These are phyloP conservation scores for Globisporangium orthogonon DNA, from an alignment of 352 stramenopile species.

Conservation along the genomic window DNA sequence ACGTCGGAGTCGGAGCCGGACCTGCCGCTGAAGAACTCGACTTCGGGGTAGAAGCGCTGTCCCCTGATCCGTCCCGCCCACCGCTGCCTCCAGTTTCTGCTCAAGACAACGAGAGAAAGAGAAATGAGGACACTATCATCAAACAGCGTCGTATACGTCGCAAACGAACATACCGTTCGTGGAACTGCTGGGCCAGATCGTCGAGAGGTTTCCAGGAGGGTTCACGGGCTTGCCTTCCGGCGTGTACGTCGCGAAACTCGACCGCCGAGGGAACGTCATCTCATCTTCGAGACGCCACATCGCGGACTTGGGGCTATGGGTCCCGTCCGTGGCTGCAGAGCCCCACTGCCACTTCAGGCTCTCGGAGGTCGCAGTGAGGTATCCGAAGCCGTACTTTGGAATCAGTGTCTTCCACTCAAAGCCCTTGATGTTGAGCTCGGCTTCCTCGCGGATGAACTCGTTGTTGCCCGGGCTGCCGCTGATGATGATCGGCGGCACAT, in stretches of 20 bases:
- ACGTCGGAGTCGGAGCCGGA: neutral
- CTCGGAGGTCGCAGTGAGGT: conserved; percentile 48
- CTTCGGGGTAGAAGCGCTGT: conserved; percentile 1
- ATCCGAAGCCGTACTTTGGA: conserved; percentile 71
- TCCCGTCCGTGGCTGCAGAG: conserved; percentile 35
- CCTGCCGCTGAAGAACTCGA: neutral
- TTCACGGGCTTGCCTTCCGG: conserved; percentile 38
- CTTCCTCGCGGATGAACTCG: conserved; percentile 52
- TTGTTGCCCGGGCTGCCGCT: conserved; percentile 71
- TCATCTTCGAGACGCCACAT: conserved; percentile 45
- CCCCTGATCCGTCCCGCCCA: conserved; percentile 5
- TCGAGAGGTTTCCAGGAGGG: conserved; percentile 22
- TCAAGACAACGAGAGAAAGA: neutral
- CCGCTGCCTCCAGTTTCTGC: conserved; percentile 8
- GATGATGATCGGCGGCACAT: conserved; percentile 66
- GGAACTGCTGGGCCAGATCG: conserved; percentile 15
- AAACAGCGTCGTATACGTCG: neutral
- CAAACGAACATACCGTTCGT: conserved; percentile 17
- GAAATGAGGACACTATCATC: neutral
- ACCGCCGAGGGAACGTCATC: conserved; percentile 35
- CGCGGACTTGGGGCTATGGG: conserved; percentile 28
- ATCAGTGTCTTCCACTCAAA: conserved; percentile 60
- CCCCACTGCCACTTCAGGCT: conserved; percentile 60
- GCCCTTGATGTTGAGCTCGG: conserved; percentile 40
- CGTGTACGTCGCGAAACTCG: conserved; percentile 13